Conservation (phyloP, 345 rosid species). For the Gossypium turneri region DNA sequence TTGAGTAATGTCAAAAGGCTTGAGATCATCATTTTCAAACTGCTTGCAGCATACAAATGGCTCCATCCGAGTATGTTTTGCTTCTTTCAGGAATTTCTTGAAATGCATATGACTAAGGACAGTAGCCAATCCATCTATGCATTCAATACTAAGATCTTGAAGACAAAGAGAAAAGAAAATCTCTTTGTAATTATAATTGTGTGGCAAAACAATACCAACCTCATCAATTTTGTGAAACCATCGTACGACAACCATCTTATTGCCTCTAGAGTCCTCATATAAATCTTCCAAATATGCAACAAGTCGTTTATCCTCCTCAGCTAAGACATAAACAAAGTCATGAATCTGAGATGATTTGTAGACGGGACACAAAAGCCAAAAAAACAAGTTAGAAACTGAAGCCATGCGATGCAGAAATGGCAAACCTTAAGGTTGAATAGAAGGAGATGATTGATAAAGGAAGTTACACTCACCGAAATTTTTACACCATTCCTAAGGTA, state of each 20-base stretch:
- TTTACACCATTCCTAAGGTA: slow-evolving; percentile 54
- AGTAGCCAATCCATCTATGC: slow-evolving; percentile 83
- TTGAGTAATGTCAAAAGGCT: slow-evolving; percentile 64
- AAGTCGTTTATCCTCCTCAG: slow-evolving; percentile 64
- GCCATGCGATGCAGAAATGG: neutral
- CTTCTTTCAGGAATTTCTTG: slow-evolving; percentile 42
- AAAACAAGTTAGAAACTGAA: neutral
- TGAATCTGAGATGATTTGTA: slow-evolving; percentile 46
- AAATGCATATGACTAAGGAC: slow-evolving; percentile 74
- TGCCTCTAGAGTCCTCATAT: slow-evolving; percentile 68
- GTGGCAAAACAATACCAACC: slow-evolving; percentile 2
- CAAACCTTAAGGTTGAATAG: neutral
- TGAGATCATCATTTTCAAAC: slow-evolving; percentile 50
- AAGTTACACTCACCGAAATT: slow-evolving; percentile 55
- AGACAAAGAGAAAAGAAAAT: slow-evolving; percentile 76
- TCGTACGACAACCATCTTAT: slow-evolving; percentile 69
- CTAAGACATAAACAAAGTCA: slow-evolving; percentile 69
- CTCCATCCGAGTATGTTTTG: slow-evolving; percentile 26
- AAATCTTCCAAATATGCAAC: slow-evolving; percentile 81
- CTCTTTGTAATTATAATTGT: slow-evolving; percentile 33
- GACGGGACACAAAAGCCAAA: neutral
- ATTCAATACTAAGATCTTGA: slow-evolving; percentile 85
- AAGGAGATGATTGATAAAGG: neutral
- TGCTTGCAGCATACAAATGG: slow-evolving; percentile 58
- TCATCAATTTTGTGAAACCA: slow-evolving; percentile 68